Evolutionary conservation across 257 asterid species (phyloP).

Genomic region (Rehmannia glutinosa): DNA sequence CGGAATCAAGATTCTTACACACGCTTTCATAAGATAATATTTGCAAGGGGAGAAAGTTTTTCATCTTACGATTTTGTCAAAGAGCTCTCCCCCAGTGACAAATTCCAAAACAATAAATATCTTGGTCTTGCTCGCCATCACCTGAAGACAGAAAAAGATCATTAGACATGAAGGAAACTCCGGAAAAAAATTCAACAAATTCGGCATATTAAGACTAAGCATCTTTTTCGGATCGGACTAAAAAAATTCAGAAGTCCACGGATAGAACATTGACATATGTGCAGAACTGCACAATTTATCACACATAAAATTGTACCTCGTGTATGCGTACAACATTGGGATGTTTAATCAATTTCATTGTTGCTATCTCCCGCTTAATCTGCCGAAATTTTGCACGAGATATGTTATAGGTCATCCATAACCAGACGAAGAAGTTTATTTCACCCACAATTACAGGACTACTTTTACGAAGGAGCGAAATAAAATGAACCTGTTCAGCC

Average conservation of each 20-base stretch:
- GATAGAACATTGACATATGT: no score
- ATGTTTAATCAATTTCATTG: constrained; percentile 89
- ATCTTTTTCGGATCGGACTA: no score
- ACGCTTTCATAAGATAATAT: no score
- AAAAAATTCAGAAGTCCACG: no score
- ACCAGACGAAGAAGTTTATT: not conserved
- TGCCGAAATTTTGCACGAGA: constrained; percentile 23
- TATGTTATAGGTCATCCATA: constrained; percentile 11
- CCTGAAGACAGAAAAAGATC: constrained; percentile 41
- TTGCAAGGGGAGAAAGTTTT: not conserved
- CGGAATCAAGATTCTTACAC: no score
- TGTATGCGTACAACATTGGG: constrained; percentile 79
- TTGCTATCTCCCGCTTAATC: constrained; percentile 88
- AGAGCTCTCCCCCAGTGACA: constrained; percentile 93
- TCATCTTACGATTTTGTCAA: constrained; percentile 85
- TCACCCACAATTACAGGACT: not conserved
- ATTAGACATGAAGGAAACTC: not conserved
- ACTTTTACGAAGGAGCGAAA: not conserved
- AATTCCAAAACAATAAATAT: constrained; percentile 85
- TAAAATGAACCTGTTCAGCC: constrained; percentile 75
- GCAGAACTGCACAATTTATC: no score
- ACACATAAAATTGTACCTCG: no score
- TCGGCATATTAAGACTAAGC: no score
- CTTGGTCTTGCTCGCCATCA: constrained; percentile 95
- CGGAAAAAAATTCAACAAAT: no score